phyloP scores from a whole-genome alignment of 1,139 yeast genomes.

The Blastobotrys malaysiensis region DNA sequence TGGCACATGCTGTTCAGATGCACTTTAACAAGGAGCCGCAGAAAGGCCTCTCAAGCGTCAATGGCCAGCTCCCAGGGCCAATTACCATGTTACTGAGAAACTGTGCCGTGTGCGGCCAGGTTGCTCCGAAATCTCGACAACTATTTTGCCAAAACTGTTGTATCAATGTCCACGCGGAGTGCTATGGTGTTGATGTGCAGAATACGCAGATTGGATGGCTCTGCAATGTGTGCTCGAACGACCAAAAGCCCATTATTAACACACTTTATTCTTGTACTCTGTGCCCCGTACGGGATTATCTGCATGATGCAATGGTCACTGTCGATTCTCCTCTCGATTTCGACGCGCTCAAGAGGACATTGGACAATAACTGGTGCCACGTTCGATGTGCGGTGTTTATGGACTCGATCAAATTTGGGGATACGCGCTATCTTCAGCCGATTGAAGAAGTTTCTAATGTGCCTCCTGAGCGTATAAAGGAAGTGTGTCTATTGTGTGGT shows the following conservation, averaged over 20 bases:
- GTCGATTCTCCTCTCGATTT: slow-evolving; percentile 44
- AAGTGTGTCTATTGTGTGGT: slow-evolving; percentile 40
- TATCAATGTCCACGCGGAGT: slow-evolving; percentile 60
- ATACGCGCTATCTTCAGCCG: slow-evolving; percentile 42
- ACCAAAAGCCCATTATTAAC: slow-evolving; percentile 53
- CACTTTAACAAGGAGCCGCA: neutral
- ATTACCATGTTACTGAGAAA: slow-evolving; percentile 2
- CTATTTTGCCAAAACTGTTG: slow-evolving; percentile 67
- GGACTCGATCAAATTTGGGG: slow-evolving; percentile 40
- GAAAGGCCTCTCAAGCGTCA: neutral
- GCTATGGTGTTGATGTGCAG: slow-evolving; percentile 48
- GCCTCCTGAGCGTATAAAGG: slow-evolving; percentile 23
- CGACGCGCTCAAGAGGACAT: slow-evolving; percentile 69
- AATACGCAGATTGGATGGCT: slow-evolving; percentile 45
- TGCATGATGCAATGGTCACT: slow-evolving; percentile 42
- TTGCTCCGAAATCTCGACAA: slow-evolving; percentile 37
- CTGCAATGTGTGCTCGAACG: slow-evolving; percentile 80
- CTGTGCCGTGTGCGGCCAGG: slow-evolving; percentile 56
- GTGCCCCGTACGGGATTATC: slow-evolving; percentile 54
- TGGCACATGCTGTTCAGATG: slow-evolving; percentile 1
- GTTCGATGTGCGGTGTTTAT: slow-evolving; percentile 63
- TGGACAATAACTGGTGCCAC: slow-evolving; percentile 76
- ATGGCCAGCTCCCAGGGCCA: neutral
- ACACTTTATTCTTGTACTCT: slow-evolving; percentile 59
- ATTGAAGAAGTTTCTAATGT: slow-evolving; percentile 31